Evolutionary conservation across 345 rosid species (phyloP).

Genomic region (Melaleuca quinquenervia): DNA sequence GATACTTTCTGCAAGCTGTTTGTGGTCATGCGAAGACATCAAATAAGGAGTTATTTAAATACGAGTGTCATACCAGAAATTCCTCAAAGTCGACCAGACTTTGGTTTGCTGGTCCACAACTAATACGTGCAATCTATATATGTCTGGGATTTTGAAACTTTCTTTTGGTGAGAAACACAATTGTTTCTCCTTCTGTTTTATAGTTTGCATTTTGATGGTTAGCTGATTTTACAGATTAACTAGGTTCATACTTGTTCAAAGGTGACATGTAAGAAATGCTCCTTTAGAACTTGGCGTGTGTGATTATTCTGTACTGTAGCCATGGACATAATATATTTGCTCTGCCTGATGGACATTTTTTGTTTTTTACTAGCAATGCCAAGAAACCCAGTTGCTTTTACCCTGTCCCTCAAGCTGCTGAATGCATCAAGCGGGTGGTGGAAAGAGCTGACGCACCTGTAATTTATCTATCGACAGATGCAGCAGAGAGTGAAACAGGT

Average conservation of each 20-base stretch:
- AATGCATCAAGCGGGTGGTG: slow-evolving; percentile 64
- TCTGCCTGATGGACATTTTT: slow-evolving; percentile 7
- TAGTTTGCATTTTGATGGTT: not conserved
- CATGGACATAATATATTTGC: not conserved
- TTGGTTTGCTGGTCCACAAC: not conserved
- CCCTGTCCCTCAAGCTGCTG: slow-evolving; percentile 95
- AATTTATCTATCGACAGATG: slow-evolving; percentile 91
- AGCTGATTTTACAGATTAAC: not conserved
- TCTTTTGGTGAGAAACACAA: not conserved
- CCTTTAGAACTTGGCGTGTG: not conserved
- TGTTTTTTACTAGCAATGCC: slow-evolving; percentile 60
- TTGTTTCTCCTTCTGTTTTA: not conserved
- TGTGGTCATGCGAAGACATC: not conserved
- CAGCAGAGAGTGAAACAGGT: slow-evolving; percentile 86
- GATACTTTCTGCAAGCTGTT: not conserved
- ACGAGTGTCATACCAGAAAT: not conserved
- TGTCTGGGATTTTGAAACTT: not conserved
- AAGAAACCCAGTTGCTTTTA: slow-evolving; percentile 91
- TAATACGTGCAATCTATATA: not conserved
- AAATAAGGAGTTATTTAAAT: not conserved
- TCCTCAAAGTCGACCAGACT: not conserved
- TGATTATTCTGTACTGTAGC: not conserved
- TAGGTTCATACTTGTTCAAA: not conserved
- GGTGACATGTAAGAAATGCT: not conserved
- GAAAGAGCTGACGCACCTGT: slow-evolving; percentile 61